Conservation (phyloP, 2,329 filamentous ascomycete species). For the Trichocomaceae sp. region DNA sequence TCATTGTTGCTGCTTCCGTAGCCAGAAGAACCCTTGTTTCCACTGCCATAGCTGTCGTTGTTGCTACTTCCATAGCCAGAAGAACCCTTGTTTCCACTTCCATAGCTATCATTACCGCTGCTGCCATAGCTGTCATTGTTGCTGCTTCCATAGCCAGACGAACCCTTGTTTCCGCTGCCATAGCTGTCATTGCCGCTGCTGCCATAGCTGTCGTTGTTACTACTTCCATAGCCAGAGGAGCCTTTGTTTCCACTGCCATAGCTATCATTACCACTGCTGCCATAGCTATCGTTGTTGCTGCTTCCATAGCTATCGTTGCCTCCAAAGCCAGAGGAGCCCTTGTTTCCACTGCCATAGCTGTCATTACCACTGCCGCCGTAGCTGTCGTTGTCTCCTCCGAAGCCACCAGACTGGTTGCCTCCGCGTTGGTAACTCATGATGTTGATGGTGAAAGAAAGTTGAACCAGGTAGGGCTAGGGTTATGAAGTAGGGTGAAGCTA, state of each 20-base stretch:
- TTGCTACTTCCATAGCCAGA: background rate
- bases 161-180: slow-evolving; percentile 2
- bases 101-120: background rate
- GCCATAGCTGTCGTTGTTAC: background rate
- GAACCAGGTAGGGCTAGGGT: background rate
- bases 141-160: background rate
- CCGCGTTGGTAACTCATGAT: slow-evolving; percentile 9
- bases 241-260: background rate
- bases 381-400: slow-evolving; percentile 1
- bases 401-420: slow-evolving; percentile 7
- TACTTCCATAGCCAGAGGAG: background rate
- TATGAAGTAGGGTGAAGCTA: too few species aligned
- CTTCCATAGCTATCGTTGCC: background rate
- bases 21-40: background rate
- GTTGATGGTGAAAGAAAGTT: background rate
- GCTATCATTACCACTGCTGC: background rate
- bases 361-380: background rate
- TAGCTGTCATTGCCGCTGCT: background rate
- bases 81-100: too few species aligned
- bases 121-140: slow-evolving; percentile 1
- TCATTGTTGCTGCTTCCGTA: background rate
- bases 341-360: background rate
- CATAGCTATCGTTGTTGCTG: background rate
- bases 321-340: background rate
- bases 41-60: background rate